phyloP scores from a whole-genome alignment of 305 asterid species.

The Fraxinus angustifolia region DNA sequence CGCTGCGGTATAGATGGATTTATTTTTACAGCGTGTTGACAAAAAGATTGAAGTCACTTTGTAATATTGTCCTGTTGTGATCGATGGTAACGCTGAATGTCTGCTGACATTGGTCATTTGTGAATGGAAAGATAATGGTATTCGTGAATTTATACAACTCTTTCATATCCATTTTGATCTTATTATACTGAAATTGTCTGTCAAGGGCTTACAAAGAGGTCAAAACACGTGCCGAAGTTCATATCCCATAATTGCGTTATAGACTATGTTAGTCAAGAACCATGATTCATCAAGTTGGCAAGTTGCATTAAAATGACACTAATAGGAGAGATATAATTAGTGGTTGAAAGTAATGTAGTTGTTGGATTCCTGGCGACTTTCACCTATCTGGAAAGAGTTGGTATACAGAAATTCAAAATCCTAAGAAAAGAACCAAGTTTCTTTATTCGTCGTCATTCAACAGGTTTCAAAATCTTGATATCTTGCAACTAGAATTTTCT shows the following conservation, averaged over 20 bases:
- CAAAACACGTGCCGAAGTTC: background rate
- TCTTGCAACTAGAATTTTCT: background rate
- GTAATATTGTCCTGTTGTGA: background rate
- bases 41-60: background rate
- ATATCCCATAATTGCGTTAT: background rate
- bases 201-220: background rate
- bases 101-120: background rate
- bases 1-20: background rate
- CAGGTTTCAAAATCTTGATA: background rate
- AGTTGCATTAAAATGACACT: background rate
- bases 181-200: background rate
- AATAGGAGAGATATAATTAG: background rate
- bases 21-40: background rate
- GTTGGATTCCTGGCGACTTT: constrained; percentile 12
- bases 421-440: background rate
- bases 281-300: background rate
- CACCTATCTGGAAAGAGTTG: background rate
- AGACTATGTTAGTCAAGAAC: background rate
- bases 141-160: background rate
- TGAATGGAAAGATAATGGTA: background rate
- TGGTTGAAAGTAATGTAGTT: constrained; percentile 16
- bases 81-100: background rate
- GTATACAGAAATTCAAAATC: background rate
- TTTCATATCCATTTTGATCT: background rate
- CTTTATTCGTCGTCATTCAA: background rate